Evolutionary conservation across 345 rosid species (phyloP).

Genomic region (Limnanthes douglasii): DNA sequence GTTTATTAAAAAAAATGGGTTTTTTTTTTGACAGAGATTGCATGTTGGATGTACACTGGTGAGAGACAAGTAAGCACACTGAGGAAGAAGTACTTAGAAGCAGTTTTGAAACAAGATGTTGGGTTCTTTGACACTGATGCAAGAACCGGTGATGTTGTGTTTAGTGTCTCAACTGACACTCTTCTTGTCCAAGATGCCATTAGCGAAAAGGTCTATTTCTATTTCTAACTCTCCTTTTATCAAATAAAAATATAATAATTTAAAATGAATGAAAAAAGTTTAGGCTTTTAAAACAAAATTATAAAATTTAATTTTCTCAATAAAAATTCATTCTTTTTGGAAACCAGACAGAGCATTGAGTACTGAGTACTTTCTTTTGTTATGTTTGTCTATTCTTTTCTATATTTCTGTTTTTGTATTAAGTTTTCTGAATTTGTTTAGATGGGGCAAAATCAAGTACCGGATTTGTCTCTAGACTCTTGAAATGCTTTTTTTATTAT

Average conservation of each 20-base stretch:
- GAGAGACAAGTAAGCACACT: conserved; percentile 71
- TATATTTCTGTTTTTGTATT: background rate
- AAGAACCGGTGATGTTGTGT: conserved; percentile 76
- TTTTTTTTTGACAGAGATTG: conserved; percentile 73
- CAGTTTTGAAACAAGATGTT: conserved; percentile 88
- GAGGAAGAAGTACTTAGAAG: conserved; percentile 75
- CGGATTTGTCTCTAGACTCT: too few species aligned
- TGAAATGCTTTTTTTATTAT: too few species aligned
- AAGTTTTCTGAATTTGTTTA: too few species aligned
- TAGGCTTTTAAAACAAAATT: too few species aligned
- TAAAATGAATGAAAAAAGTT: too few species aligned
- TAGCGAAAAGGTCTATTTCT: conserved; percentile 61
- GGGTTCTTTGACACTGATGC: conserved; percentile 89
- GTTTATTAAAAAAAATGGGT: background rate
- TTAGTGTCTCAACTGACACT: conserved; percentile 83
- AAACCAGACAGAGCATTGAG: too few species aligned
- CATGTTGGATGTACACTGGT: conserved; percentile 87
- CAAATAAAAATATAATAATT: too few species aligned
- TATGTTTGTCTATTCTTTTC: too few species aligned
- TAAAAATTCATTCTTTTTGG: too few species aligned
- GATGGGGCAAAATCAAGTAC: too few species aligned
- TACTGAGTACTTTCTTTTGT: too few species aligned
- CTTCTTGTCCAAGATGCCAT: conserved; percentile 91
- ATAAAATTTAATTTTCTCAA: too few species aligned
- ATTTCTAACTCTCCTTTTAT: background rate